phyloP scores from a whole-genome alignment of 2,329 filamentous ascomycete genomes.

The Cercospora brassicicola region DNA sequence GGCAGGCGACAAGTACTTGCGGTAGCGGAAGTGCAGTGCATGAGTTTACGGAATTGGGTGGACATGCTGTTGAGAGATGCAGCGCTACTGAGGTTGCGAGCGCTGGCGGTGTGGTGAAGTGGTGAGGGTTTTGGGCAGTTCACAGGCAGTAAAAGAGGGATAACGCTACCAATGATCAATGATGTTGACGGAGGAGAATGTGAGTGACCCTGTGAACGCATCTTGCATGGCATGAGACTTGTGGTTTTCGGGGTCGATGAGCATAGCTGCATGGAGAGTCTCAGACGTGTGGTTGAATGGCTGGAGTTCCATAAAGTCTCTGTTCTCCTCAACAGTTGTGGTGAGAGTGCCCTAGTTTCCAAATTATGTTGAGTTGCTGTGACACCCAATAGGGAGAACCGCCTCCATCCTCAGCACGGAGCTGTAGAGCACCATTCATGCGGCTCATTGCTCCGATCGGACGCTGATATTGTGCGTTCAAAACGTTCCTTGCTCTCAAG shows the following conservation, averaged over 20 bases:
- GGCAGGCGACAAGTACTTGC: constrained; percentile 21
- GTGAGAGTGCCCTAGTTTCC: not conserved
- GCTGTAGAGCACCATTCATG: not conserved
- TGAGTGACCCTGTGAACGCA: not conserved
- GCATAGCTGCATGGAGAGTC: not conserved
- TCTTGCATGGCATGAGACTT: not conserved
- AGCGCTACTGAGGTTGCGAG: not conserved
- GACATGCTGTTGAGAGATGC: constrained; percentile 8
- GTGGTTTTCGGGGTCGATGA: too few relatives aligned
- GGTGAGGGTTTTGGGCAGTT: not conserved
- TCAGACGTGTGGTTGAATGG: not conserved
- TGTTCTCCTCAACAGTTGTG: not conserved
- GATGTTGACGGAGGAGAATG: not conserved
- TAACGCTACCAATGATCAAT: not conserved
- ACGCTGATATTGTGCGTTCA: not conserved
- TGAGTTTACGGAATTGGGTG: constrained; percentile 13
- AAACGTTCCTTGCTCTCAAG: not conserved
- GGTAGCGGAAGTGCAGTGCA: constrained; percentile 2
- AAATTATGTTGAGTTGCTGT: not conserved
- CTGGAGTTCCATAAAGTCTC: not conserved
- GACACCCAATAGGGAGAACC: not conserved
- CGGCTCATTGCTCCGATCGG: not conserved
- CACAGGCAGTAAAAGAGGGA: not conserved
- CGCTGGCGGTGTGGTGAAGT: not conserved
- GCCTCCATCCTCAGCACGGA: not conserved